These are phyloP conservation scores for Phytophthora capsici DNA, from an alignment of 352 stramenopile genomes.

Conservation along the genomic window DNA sequence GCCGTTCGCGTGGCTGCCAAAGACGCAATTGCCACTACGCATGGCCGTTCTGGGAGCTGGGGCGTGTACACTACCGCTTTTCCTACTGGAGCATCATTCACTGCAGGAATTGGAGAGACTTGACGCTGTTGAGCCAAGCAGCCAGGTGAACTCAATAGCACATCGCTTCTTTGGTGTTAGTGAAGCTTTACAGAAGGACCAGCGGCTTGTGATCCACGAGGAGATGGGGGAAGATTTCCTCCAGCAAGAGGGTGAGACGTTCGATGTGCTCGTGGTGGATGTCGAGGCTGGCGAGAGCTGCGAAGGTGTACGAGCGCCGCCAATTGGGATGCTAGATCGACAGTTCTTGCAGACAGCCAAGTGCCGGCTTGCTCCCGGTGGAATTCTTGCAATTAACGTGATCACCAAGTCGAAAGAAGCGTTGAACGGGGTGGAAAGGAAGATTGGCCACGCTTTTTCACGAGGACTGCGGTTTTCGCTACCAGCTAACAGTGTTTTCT, in stretches of 20 bases:
- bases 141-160: constrained; percentile 51
- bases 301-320: constrained; percentile 48
- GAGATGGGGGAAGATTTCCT: constrained; percentile 58
- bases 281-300: constrained; percentile 60
- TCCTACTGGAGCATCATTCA: constrained; percentile 49
- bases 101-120: constrained; percentile 36
- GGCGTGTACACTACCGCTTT: constrained; percentile 60
- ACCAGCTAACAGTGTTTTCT: constrained; percentile 48
- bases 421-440: constrained; percentile 30
- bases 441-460: constrained; percentile 39
- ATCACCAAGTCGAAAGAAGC: constrained; percentile 52
- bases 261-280: constrained; percentile 68
- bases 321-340: constrained; percentile 45
- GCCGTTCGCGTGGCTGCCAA: constrained; percentile 37
- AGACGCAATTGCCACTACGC: constrained; percentile 11
- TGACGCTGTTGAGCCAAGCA: constrained; percentile 68
- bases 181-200: constrained; percentile 24
- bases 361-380: constrained; percentile 33
- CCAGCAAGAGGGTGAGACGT: constrained; percentile 14
- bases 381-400: constrained; percentile 66
- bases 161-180: constrained; percentile 53
- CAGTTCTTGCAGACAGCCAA: constrained; percentile 43
- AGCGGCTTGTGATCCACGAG: constrained; percentile 45
- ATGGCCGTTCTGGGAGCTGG: constrained; percentile 65
- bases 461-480: constrained; percentile 40